Evolutionary conservation across 164 flowering plant genomes (phyloP), one percentile per base, ranked within the genome.

Genomic region (Akebia trifoliata): DNA sequence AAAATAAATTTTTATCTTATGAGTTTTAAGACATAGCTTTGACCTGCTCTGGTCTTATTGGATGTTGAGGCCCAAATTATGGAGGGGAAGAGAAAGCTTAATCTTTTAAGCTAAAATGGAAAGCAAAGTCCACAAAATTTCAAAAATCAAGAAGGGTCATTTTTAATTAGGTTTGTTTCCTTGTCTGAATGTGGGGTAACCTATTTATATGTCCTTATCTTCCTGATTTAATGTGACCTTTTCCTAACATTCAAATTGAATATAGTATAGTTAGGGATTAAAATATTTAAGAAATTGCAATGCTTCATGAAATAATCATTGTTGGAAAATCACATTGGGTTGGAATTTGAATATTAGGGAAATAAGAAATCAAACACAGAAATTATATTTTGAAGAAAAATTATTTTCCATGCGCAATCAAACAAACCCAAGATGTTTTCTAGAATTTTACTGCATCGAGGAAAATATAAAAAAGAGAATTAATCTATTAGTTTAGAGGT

Each of bases 1-100:
- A 29, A 29, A 39, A 20, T 2, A 14, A 7, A 31, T 10, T 17
- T 29, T 28, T 40, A 20, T 17, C 4, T 28, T 56, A 2, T 24
- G n/a, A 25, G 46, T 32, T 5, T 40, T 42, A 20, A 6, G 4
- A 28, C 29, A 4, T 40, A 49, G 7, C n/a, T 56, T 40, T 9
- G 59, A 40, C 48, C 36, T 56, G 59, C 46, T 22, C 4, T 14
- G 2, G 6, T 38, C 8, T 11, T 38, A 54, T 38, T 54, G 46
- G 44, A 11, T 24, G 32, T 54, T 17, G 4, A 32, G 4, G 22
- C 22, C 9, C 24, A 18, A 20, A 50, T 14, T 30, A 30, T 30
- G 37, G 24, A 15, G 25, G 15, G 22, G 15, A 21, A 15, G 15
- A 32, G 14, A 45, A 50, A 50, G 38, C 15, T 32, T 26, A 32